Evolutionary conservation across 2,329 filamentous ascomycete genomes (phyloP).

Genomic region (Phyllosticta citribraziliensis): DNA sequence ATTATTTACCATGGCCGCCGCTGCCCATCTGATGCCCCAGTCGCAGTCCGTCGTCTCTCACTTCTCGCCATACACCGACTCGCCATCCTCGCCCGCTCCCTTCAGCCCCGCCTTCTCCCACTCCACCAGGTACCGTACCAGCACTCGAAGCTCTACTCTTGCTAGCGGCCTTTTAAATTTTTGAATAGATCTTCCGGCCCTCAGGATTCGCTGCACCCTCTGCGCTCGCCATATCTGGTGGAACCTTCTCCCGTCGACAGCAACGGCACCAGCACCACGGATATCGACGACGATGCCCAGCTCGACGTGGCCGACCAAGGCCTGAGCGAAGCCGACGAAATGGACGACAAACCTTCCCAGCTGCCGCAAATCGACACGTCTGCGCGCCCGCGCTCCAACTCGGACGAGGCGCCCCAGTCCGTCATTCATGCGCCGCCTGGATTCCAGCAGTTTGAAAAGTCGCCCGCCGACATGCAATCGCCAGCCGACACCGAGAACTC

Average conservation of each 20-base stretch:
- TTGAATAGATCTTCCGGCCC: slow-evolving; percentile 9
- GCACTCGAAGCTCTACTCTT: slow-evolving; percentile 26
- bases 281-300: slow-evolving; percentile 68
- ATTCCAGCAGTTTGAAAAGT: slow-evolving; percentile 57
- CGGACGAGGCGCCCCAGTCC: slow-evolving; percentile 71
- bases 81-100: slow-evolving; percentile 37
- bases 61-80: slow-evolving; percentile 43
- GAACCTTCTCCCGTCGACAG: slow-evolving; percentile 80
- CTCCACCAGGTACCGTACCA: slow-evolving; percentile 28
- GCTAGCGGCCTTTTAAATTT: neutral
- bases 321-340: slow-evolving; percentile 23
- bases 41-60: slow-evolving; percentile 30
- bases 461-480: slow-evolving; percentile 15
- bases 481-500: slow-evolving; percentile 15
- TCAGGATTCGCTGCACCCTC: slow-evolving; percentile 39
- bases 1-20: slow-evolving; percentile 24
- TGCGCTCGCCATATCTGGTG: slow-evolving; percentile 49
- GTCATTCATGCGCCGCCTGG: slow-evolving; percentile 85
- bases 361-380: slow-evolving; percentile 38
- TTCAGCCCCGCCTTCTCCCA: slow-evolving; percentile 33
- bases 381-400: slow-evolving; percentile 38
- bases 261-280: slow-evolving; percentile 71
- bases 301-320: slow-evolving; percentile 38
- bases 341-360: slow-evolving; percentile 23
- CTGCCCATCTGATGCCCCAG: slow-evolving; percentile 35